Evolutionary conservation across 2,329 filamentous ascomycete genomes (phyloP).

Genomic region (Penicillium sp.): DNA sequence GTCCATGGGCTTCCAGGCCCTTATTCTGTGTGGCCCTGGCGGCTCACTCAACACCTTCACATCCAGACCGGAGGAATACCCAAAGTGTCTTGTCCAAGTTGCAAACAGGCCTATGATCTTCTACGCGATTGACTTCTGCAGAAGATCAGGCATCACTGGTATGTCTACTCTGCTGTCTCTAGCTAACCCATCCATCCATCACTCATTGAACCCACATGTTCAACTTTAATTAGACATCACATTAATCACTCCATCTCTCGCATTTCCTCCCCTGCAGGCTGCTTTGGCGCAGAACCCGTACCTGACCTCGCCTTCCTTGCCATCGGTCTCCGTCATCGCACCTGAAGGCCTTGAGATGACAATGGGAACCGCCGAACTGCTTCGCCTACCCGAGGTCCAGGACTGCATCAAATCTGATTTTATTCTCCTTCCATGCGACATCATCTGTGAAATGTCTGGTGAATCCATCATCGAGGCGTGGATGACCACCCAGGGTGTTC

Average conservation of each 20-base stretch:
- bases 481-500: background rate
- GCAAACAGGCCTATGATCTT: constrained; percentile 52
- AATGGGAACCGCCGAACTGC: constrained; percentile 81
- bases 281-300: constrained; percentile 1
- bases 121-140: constrained; percentile 51
- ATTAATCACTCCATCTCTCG: background rate
- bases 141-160: constrained; percentile 48
- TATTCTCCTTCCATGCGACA: constrained; percentile 65
- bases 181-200: background rate
- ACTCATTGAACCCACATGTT: background rate
- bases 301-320: background rate
- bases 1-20: constrained; percentile 48
- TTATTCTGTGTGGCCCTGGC: constrained; percentile 50
- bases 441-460: background rate
- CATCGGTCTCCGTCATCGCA: constrained; percentile 66
- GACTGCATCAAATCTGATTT: constrained; percentile 76
- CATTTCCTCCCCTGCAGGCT: background rate
- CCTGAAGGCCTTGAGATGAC: constrained; percentile 74
- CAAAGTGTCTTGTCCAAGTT: constrained; percentile 49
- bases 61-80: constrained; percentile 46
- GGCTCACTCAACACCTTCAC: constrained; percentile 51
- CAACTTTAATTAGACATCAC: background rate
- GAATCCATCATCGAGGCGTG: constrained; percentile 4
- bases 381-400: constrained; percentile 78
- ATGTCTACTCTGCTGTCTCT: constrained; percentile 20